phyloP scores from a whole-genome alignment of 2,329 filamentous ascomycete genomes.

The Calcarisporium arbuscula region DNA sequence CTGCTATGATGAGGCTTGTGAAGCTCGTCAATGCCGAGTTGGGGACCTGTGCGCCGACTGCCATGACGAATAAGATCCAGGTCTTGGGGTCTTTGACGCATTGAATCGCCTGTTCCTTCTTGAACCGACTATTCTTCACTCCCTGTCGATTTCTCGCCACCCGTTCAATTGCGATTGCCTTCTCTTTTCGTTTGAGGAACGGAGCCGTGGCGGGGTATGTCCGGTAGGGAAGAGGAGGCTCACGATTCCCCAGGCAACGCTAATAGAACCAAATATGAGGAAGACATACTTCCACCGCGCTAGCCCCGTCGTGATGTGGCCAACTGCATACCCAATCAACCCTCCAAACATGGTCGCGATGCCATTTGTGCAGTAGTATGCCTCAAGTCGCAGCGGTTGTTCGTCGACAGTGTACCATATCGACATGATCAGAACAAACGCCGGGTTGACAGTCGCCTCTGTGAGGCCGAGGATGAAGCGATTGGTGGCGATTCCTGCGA shows the following conservation, averaged over 20 bases:
- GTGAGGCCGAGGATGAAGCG: slow-evolving; percentile 48
- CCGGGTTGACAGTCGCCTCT: slow-evolving; percentile 47
- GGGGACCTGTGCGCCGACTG: slow-evolving; percentile 50
- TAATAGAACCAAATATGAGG: no score
- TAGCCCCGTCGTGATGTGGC: slow-evolving; percentile 40
- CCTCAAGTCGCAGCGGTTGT: no score
- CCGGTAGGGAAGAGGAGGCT: no score
- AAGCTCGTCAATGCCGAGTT: slow-evolving; percentile 57
- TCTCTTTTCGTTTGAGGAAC: no score
- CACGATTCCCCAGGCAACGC: no score
- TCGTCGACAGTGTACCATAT: slow-evolving; percentile 42
- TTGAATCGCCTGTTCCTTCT: slow-evolving; percentile 45
- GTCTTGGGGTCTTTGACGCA: slow-evolving; percentile 53
- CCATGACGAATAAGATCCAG: slow-evolving; percentile 50
- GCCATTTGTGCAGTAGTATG: no score
- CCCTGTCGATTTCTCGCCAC: no score
- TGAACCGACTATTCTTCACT: no score
- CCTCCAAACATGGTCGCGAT: slow-evolving; percentile 42
- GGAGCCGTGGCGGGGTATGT: no score
- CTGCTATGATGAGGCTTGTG: slow-evolving; percentile 49
- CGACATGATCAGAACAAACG: slow-evolving; percentile 46
- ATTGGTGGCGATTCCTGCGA: slow-evolving; percentile 38
- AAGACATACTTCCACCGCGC: slow-evolving; percentile 56
- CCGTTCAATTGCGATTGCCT: no score
- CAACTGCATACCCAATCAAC: slow-evolving; percentile 48